Conservation (phyloP, 176 grass and related monocot species). For the Thalia dealbata region DNA sequence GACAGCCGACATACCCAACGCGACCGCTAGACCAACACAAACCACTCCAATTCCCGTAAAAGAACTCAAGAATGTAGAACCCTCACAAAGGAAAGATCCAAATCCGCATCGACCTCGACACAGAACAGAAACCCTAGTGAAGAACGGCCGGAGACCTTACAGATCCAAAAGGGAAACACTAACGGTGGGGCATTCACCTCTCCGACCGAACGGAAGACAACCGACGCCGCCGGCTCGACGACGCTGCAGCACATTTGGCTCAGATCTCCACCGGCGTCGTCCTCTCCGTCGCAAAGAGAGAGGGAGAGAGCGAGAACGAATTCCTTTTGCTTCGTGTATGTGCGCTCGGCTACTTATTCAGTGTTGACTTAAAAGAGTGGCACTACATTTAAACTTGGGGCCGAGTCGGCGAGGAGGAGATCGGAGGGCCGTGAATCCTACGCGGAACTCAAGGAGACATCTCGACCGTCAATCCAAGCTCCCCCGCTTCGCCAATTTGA, state of each 20-base stretch:
- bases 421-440: background rate
- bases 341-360: background rate
- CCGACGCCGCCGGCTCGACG: background rate
- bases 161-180: too few species aligned
- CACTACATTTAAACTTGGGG: background rate
- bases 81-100: background rate
- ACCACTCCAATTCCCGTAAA: background rate
- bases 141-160: background rate
- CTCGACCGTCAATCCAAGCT: slow-evolving; percentile 10
- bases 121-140: background rate
- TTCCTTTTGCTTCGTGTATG: background rate
- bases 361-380: background rate
- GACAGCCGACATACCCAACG: background rate
- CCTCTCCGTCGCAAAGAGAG: background rate
- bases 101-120: background rate
- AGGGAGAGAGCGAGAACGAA: background rate
- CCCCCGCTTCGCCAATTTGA: slow-evolving; percentile 34
- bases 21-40: background rate
- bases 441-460: background rate
- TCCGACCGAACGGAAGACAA: background rate
- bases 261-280: slow-evolving; percentile 7
- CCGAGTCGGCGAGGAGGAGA: background rate
- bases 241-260: background rate
- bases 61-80: background rate
- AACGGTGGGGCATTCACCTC: background rate